Base-by-base conservation (phyloP, 805 yeast genomes). In the Candida orba region DNA sequence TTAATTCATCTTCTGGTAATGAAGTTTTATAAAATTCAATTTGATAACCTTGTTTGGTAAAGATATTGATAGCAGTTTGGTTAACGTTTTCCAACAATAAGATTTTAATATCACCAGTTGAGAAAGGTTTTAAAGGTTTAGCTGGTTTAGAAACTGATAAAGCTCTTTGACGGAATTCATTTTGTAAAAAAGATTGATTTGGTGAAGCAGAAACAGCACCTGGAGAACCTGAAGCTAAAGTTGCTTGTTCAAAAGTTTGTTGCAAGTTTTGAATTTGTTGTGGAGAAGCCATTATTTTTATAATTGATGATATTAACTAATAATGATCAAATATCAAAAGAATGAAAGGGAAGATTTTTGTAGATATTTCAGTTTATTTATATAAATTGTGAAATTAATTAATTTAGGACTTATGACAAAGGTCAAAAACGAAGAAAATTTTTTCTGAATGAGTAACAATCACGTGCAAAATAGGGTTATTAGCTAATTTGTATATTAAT, bases 81-180 rank as follows among this genome's bases (percentile, higher is more conserved):
- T 93, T 93, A 56, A 93, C 96, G 59, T 93, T 93, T 69, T 93
- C 99, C 51, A 93, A 73, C 52, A 93, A 68, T 55, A 93, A 71
- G 49, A 93, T 85, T 71, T 90, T 91, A 69, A 91, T 84, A 62
- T 93, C 99, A 51, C 93, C 96, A 44, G 96, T 85, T 52, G 91
- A 81, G 64, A 91, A 93, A 18, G 99, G 99, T 69, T 91, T 93
- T 61, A 93, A 75, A 27, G 84, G 75, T 68, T 85, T 87, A 39
- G 76, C 71, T 54, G 77, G 79, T 44, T 60, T 65, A 2, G 75
- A 64, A 43, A 62, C 64, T 41, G 69, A 67, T 44, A 66, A 56
- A 22, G 73, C 58, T 56, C 70, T 71, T 44, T 61, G 61, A 49
- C 69, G 63, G 52, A 70, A 72, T 34, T 45, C 80, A 29, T 63